A percentile compares a stretch with the other conserved stretches of the same genome.
These are phyloP conservation scores for Hippophae gyantsensis DNA, from an alignment of 306 rosid genomes.

Conservation along the genomic window DNA sequence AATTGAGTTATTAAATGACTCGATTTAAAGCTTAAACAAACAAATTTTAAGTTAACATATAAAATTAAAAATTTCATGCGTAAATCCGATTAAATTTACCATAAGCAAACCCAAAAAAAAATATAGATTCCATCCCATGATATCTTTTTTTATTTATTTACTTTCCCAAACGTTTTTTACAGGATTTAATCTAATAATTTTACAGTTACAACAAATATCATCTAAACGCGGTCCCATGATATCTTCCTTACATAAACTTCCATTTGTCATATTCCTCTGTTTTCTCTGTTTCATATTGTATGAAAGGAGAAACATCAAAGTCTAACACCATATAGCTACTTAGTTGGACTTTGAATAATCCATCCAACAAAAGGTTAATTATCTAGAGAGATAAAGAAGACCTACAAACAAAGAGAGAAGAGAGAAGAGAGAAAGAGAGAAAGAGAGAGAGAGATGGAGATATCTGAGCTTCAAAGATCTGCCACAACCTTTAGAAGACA, in stretches of 20 bases:
- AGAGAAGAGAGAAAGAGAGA: conserved; percentile 7
- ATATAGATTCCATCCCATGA: background rate
- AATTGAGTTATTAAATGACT: too few relatives aligned
- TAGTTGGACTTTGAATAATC: conserved; percentile 2
- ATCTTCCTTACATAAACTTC: background rate
- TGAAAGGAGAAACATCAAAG: background rate
- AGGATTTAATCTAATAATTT: too few relatives aligned
- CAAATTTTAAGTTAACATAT: too few relatives aligned
- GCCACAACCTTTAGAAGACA: conserved; percentile 65
- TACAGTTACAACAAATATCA: too few relatives aligned
- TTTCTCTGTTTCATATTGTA: background rate
- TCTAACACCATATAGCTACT: conserved; percentile 13
- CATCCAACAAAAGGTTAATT: background rate
- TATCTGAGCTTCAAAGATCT: conserved; percentile 58
- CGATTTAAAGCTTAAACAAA: too few relatives aligned
- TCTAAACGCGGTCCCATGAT: too few relatives aligned
- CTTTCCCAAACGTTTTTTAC: too few relatives aligned
- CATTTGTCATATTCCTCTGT: conserved; percentile 19
- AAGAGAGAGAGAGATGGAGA: conserved; percentile 9
- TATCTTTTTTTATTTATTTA: background rate
- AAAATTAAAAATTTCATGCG: too few relatives aligned
- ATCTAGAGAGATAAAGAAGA: background rate
- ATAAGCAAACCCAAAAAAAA: background rate
- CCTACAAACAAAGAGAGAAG: conserved; percentile 1
- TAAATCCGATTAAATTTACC: background rate